Base-by-base conservation (phyloP, 495 filamentous ascomycete genomes). In the Melanomma pulvis-pyrius region DNA sequence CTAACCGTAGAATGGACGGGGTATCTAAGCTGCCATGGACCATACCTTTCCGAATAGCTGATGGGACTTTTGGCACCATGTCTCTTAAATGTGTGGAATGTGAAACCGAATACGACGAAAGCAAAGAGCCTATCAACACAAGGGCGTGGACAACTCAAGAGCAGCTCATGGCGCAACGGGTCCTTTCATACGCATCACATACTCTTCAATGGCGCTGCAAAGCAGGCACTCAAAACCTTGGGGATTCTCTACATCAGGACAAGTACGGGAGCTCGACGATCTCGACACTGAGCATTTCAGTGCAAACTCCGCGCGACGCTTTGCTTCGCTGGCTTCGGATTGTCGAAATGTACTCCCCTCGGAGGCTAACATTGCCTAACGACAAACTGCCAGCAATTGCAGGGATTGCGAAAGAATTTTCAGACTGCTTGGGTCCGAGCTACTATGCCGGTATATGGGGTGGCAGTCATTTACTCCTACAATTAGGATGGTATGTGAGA, bases 71-170 rank as follows among this genome's bases (percentile, higher is more conserved):
- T 26, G 56, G 56, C 2, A 59, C 36, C 15, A 46, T 59, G 13
- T 3, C 12, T n/a, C 17, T 59, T 7, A 11, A 48, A 48, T 57
- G 53, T 22, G 19, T 39, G 29, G 22, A 44, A 41, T 57, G 53
- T n/a, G 21, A 51, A 44, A 46, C 29, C 26, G 5, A 30, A 13
- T 50, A 26, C 24, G 21, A 50, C 12, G 44, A 32, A 26, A n/a
- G 26, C 12, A 29, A 9, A 51, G 58, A 61, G 44, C 44, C 58
- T 7, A 61, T 51, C 22, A 34, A 61, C 30, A 61, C 6, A 51
- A 44, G 46, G 22, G 58, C 58, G n/a, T 61, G 58, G 44, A 39
- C 44, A 9, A 7, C 32, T 21, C 58, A 61, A 44, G 58, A 61
- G 22, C 47, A 61, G 22, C 26, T 51, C 2, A 30, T 61, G 9